These are phyloP conservation scores for Ogataea nonfermentans DNA, from an alignment of 805 yeast species.

Conservation along the genomic window DNA sequence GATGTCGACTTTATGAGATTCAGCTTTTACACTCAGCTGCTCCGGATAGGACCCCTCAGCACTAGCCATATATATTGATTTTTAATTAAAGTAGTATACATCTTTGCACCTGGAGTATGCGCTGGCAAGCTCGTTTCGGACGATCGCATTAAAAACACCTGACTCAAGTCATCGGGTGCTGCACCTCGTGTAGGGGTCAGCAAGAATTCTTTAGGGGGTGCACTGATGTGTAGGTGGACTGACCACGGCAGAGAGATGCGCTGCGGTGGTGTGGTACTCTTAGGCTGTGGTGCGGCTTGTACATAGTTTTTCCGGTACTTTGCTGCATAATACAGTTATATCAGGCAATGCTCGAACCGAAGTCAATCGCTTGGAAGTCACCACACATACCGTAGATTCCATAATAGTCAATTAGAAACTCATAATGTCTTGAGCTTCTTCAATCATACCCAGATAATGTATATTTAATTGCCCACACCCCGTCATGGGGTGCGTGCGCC, in stretches of 20 bases:
- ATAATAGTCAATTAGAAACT: no score
- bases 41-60: conserved; percentile 5
- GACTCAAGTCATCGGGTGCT: conserved; percentile 1
- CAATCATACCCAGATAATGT: no score
- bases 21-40: conserved; percentile 1
- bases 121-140: conserved; percentile 5
- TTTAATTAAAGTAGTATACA: no score
- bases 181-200: conserved; percentile 2
- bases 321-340: no score
- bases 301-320: no score
- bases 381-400: no score
- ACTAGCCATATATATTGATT: not conserved
- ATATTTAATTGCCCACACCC: conserved; percentile 1
- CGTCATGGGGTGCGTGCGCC: conserved; percentile 9
- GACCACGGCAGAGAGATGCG: no score
- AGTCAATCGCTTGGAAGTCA: no score
- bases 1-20: conserved; percentile 8
- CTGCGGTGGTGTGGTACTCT: no score
- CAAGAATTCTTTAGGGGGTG: not conserved
- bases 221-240: not conserved
- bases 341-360: no score
- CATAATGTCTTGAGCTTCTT: no score
- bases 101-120: conserved; percentile 3
- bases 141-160: conserved; percentile 5
- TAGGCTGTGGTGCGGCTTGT: no score